Evolutionary conservation across 169 alveolate genomes (phyloP).

Genomic region (Prorocentrum cordatum): DNA sequence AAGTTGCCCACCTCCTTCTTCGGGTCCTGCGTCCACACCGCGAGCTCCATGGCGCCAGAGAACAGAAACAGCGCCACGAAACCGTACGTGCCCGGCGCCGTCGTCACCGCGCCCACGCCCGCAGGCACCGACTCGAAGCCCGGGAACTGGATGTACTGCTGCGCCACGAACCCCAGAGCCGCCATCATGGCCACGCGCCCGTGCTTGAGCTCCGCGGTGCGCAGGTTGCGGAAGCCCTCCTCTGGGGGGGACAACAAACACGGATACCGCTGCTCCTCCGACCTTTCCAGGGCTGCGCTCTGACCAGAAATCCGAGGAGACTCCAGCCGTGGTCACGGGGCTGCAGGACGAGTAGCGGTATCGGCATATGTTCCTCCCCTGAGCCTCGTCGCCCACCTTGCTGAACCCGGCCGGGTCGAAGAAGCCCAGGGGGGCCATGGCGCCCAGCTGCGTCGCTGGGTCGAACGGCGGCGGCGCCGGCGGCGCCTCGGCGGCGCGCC

Average conservation of each 20-base stretch:
- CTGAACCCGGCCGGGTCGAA: neutral
- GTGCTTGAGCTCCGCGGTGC: neutral
- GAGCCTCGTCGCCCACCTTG: neutral
- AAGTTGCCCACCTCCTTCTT: slow-evolving; percentile 2
- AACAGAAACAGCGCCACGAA: neutral
- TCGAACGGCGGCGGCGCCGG: neutral
- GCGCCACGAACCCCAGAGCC: neutral
- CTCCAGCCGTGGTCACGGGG: no score
- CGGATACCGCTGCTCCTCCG: no score
- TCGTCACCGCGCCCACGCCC: neutral
- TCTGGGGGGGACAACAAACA: no score
- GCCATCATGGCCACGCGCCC: slow-evolving; percentile 14
- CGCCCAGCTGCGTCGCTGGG: neutral
- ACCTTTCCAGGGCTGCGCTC: no score
- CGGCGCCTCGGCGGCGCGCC: neutral
- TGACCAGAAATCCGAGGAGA: no score
- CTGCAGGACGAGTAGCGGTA: no score
- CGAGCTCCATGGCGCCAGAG: neutral
- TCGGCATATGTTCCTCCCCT: no score
- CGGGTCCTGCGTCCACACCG: neutral
- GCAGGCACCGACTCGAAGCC: neutral
- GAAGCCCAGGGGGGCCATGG: neutral
- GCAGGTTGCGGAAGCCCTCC: neutral
- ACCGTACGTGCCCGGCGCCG: slow-evolving; percentile 30
- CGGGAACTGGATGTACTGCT: neutral